Evolutionary conservation across 768 basidiomycete species (phyloP).

Genomic region (Boletus subcaerulescens): DNA sequence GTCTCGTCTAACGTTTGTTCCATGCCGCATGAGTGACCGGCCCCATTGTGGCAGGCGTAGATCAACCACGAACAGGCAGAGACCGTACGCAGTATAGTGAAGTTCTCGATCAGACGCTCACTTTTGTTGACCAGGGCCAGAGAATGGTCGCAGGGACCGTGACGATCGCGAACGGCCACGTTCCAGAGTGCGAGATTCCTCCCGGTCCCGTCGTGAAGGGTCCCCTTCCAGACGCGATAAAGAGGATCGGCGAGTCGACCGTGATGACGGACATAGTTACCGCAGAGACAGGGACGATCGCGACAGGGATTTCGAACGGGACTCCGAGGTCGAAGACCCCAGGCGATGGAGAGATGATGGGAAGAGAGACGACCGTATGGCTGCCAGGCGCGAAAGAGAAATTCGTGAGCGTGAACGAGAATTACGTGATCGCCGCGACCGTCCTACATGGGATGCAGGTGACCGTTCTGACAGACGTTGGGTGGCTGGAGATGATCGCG

Average conservation of each 20-base stretch:
- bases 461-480: conserved; percentile 52
- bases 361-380: conserved; percentile 71
- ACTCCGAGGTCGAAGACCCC: conserved; percentile 60
- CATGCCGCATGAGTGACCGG: not conserved
- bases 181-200: conserved; percentile 63
- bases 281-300: conserved; percentile 38
- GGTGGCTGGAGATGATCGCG: conserved; percentile 65
- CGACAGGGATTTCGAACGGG: conserved; percentile 43
- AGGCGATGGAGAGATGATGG: conserved; percentile 83
- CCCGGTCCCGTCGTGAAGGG: conserved; percentile 55
- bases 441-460: conserved; percentile 46
- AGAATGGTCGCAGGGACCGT: conserved; percentile 53
- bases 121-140: conserved; percentile 40
- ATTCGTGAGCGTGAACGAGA: conserved; percentile 39
- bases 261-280: conserved; percentile 25
- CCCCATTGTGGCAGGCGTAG: conserved; percentile 36
- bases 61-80: conserved; percentile 48
- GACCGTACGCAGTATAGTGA: conserved; percentile 48
- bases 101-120: conserved; percentile 1
- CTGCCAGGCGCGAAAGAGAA: conserved; percentile 57
- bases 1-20: conserved; percentile 17
- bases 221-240: conserved; percentile 52
- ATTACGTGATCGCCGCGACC: conserved; percentile 43
- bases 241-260: conserved; percentile 36
- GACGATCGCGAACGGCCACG: conserved; percentile 64